phyloP scores from a whole-genome alignment of 139 green algal genomes.

The Asterochloris erici region DNA sequence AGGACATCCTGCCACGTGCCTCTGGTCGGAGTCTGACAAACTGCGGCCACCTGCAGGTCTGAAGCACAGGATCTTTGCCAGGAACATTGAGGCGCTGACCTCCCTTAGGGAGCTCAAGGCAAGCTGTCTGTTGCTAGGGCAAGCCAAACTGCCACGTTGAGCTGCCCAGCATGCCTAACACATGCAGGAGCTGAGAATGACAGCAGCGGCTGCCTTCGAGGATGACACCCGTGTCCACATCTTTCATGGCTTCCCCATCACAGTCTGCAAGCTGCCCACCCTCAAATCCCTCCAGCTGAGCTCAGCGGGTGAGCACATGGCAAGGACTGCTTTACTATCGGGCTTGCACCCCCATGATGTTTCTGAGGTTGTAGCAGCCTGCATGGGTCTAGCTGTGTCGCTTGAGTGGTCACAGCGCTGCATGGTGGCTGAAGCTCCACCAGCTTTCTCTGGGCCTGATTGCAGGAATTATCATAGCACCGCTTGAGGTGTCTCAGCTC shows the following conservation, averaged over 20 bases:
- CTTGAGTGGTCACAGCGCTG: too few relatives aligned
- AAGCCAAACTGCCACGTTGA: background rate
- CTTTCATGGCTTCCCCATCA: background rate
- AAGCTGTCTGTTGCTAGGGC: background rate
- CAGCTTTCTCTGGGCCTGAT: too few relatives aligned
- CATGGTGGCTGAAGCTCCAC: too few relatives aligned
- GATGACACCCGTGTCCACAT: background rate
- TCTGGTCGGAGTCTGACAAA: background rate
- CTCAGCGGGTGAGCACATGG: background rate
- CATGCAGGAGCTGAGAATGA: conserved; percentile 5
- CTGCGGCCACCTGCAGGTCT: background rate
- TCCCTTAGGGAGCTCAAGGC: background rate
- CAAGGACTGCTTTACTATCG: too few relatives aligned
- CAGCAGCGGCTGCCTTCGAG: conserved; percentile 1
- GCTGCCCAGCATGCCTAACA: background rate
- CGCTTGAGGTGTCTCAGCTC: too few relatives aligned
- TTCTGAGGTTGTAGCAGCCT: too few relatives aligned
- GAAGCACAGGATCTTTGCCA: background rate
- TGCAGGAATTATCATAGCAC: too few relatives aligned
- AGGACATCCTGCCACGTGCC: background rate
- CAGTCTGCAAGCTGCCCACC: background rate
- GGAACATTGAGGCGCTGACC: background rate
- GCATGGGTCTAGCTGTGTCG: too few relatives aligned
- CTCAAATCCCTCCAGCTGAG: conserved; percentile 1
- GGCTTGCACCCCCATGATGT: too few relatives aligned